phyloP scores from a whole-genome alignment of 1,284 basidiomycete genomes.

The Rhizopogon hawkerae region DNA sequence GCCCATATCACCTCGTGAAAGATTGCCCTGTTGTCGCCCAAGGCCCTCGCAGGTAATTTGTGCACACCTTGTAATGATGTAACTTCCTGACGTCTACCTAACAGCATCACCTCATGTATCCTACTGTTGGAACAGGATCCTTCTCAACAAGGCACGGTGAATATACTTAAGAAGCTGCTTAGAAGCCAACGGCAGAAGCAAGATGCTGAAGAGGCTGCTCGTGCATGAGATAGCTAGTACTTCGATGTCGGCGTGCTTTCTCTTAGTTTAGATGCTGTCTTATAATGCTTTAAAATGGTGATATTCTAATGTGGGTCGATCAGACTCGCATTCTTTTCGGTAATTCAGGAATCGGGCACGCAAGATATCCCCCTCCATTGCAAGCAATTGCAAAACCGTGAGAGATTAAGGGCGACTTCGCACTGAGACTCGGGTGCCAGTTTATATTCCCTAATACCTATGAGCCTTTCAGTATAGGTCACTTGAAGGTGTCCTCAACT shows the following conservation, averaged over 20 bases:
- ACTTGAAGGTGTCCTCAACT: too few relatives aligned
- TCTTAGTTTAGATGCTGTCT: not conserved
- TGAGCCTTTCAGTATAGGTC: too few relatives aligned
- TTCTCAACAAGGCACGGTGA: constrained; percentile 29
- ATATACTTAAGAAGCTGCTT: constrained; percentile 38
- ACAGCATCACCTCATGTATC: constrained; percentile 42
- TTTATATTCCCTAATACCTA: too few relatives aligned
- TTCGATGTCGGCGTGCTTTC: not conserved
- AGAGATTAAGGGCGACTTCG: too few relatives aligned
- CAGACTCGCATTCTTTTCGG: too few relatives aligned
- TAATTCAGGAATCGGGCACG: too few relatives aligned
- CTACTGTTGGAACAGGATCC: constrained; percentile 37
- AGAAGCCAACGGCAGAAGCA: constrained; percentile 29
- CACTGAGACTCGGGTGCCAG: too few relatives aligned
- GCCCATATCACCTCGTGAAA: constrained; percentile 38
- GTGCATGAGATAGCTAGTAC: not conserved
- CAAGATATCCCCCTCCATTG: too few relatives aligned
- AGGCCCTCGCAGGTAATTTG: constrained; percentile 43
- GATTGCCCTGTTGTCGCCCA: constrained; percentile 43
- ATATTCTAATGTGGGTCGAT: too few relatives aligned
- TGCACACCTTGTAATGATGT: not conserved
- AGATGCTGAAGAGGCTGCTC: constrained; percentile 7
- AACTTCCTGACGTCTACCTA: constrained; percentile 5
- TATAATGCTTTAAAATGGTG: not conserved
- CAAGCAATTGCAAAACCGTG: too few relatives aligned